Conservation (phyloP, 2,329 filamentous ascomycete species). For the Aureobasidium sp. region DNA sequence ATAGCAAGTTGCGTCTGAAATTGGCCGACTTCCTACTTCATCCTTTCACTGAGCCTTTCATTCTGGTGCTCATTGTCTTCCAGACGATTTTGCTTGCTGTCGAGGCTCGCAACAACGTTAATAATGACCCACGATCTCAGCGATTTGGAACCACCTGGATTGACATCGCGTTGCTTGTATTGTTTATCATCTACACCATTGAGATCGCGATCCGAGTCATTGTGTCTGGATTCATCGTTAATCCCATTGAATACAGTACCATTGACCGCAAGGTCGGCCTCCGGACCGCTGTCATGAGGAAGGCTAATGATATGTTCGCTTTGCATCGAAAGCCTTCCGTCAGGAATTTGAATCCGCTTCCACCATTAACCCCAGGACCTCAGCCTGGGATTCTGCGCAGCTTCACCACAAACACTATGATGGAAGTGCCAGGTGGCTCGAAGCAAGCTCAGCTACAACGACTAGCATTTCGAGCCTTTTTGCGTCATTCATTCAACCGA, state of each 20-base stretch:
- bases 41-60: constrained; percentile 75
- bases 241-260: constrained; percentile 85
- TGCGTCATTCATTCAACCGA: constrained; percentile 92
- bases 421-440: constrained; percentile 49
- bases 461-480: constrained; percentile 80
- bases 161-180: constrained; percentile 70
- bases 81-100: constrained; percentile 84
- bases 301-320: constrained; percentile 72
- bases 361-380: constrained; percentile 15
- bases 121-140: constrained; percentile 47
- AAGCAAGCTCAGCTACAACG: constrained; percentile 74
- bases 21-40: constrained; percentile 81
- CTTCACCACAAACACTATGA: constrained; percentile 29
- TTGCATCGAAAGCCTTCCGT: constrained; percentile 65
- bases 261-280: constrained; percentile 71
- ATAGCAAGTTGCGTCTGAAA: constrained; percentile 63
- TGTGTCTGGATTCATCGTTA: constrained; percentile 87
- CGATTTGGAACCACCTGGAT: constrained; percentile 60
- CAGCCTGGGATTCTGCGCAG: constrained; percentile 23
- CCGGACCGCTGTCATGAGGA: constrained; percentile 63
- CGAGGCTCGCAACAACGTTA: constrained; percentile 63
- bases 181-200: constrained; percentile 84
- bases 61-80: constrained; percentile 77
- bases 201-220: constrained; percentile 78
- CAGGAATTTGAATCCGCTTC: constrained; percentile 35